Base-by-base conservation (phyloP, 1,139 yeast genomes). In the Meyerozyma smithsonii region DNA sequence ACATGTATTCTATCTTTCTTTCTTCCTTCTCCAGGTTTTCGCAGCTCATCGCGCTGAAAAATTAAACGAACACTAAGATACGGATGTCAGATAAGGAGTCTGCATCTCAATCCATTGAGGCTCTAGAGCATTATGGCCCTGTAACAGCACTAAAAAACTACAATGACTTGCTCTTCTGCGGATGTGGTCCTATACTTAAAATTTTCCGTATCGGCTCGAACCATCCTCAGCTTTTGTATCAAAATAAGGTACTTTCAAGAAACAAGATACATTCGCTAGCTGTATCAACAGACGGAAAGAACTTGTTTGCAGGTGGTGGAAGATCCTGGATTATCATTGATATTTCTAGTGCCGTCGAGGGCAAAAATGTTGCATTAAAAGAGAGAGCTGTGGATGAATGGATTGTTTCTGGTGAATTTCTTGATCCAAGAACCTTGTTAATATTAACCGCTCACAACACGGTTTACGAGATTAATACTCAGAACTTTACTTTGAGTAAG, bases 371-470 rank as follows among this genome's bases (percentile, higher is more conserved):
- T 15, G 26, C 36, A 6, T 38, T 48, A 12, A 47, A 55, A 3
- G 89, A 84, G 49, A 65, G 66, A 41, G 72, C 74, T 28, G 63
- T 78, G 34, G 76, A 79, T 42, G 96, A 89, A 58, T 89, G 97
- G 96, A 79, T 90, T 43, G 71, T 80, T 26, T 63, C 79, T 18
- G 74, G 77, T 12, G 79, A 72, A 39, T 81, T 84, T 48, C 45
- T 56, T 19, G 59, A 67, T 37, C 61, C 61, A 0, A 46, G 56
- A 3, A 55, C 63, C 2, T 50, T 75, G 0, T 77, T 76, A 48
- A 53, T 87, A 18, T 69, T 89, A 41, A 87, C 90, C 0, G 87
- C 97, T 2, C 97, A 90, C 56, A 90, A 92, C 55, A 73, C 77
- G 30, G 77, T 92, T 1, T 60, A 80, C 35, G 59, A 70, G 19